Evolutionary conservation across 345 rosid species (phyloP), one percentile per base, ranked within the genome.

Genomic region (Eucalyptus marginata): DNA sequence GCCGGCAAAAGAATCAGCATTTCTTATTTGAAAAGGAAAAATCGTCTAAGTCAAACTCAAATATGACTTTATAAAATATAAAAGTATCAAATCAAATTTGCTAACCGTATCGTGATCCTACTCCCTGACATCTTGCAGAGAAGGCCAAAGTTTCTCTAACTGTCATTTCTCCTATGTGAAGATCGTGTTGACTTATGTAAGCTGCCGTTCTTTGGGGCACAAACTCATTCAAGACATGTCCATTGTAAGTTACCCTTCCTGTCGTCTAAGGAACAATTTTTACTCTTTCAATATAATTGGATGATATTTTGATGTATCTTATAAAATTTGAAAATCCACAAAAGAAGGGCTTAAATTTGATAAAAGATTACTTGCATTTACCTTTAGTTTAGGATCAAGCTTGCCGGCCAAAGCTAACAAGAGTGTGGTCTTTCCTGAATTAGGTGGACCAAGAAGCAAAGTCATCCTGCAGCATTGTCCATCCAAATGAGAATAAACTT

Each of bases 101-200:
- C 94, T 90, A 24, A 95, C 97, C 95, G 16, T 94, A 94, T 31
- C 90, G 95, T 10, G 87, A 13, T 88, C 99, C 99, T 29, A 94
- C 95, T 13, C 97, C 97, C 89, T 96, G 99, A 91, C 97, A 96
- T 90, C 96, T 93, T 25, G 98, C 99, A 7, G 99, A 95, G 92
- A 96, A 97, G 71, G 96, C 96, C 92, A 97, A 90, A 64, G 99
- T 97, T 90, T 97, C 99, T 87, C 96, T 94, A 6, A 97, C 97
- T 12, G 99, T 96, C 99, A 96, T 91, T 86, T 96, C 96, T 49
- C 94, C 96, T 16, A 96, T 94, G 54, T 97, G 99, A 84, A 94
- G 90, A 94, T 97, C 98, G 71, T 95, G 92, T 88, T 97, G 99
- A 83, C 99, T 95, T 54, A 96, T 94, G 86, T 94, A 94, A 86